Conservation (phyloP, 2,329 filamentous ascomycete genomes). For the Aspergillus tamarii region DNA sequence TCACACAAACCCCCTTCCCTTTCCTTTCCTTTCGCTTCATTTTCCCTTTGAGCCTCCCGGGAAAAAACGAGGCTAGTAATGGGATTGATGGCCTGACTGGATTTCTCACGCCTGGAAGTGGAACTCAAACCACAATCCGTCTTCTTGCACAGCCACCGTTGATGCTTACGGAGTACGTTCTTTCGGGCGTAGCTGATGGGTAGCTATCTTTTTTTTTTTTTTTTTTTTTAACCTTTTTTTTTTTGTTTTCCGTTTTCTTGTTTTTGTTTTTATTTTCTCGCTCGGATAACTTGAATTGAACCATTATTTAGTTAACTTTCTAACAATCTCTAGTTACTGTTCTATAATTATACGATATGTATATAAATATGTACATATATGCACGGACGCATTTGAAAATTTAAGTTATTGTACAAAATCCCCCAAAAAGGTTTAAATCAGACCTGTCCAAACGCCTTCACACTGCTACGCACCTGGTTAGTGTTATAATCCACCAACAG, state of each 20-base stretch:
- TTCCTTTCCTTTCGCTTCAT: background rate
- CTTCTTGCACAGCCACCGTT: background rate
- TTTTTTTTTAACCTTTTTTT: background rate
- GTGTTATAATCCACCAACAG: conserved; percentile 60
- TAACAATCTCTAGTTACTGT: background rate
- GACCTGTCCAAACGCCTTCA: conserved; percentile 60
- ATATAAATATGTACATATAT: background rate
- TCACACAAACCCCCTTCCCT: no score
- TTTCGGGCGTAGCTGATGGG: background rate
- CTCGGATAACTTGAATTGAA: no score
- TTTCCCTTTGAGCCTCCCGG: background rate
- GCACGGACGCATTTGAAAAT: background rate
- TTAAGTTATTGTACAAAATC: background rate
- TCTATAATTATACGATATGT: background rate
- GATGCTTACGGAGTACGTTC: background rate
- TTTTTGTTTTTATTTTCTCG: background rate
- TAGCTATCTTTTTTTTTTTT: background rate
- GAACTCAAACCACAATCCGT: background rate
- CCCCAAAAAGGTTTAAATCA: conserved; percentile 23
- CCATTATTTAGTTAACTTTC: background rate
- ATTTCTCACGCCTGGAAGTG: background rate
- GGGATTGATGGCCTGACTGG: background rate
- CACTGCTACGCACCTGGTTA: conserved; percentile 59
- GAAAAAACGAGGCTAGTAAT: background rate
- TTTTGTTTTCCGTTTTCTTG: background rate